Percentiles rank a stretch among this genome's conserved stretches.
Conservation (phyloP, 805 yeast genomes). For the Suhomyces sp. region DNA sequence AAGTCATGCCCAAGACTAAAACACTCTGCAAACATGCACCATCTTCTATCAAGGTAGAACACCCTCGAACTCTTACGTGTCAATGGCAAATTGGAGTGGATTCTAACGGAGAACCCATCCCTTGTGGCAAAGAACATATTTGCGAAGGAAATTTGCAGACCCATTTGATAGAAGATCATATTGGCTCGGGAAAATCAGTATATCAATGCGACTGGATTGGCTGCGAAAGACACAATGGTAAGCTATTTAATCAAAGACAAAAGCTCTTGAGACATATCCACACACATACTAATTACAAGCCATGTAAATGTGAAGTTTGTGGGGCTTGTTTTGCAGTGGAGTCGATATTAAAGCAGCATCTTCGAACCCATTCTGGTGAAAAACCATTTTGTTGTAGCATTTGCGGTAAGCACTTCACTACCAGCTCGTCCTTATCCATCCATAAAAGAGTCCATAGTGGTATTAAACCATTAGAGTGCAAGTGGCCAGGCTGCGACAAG, state of each 20-base stretch:
- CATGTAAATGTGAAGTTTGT: constrained; percentile 71
- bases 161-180: constrained; percentile 67
- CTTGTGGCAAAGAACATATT: constrained; percentile 52
- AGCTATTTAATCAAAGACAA: constrained; percentile 76
- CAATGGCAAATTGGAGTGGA: constrained; percentile 38
- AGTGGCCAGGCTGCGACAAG: constrained; percentile 76
- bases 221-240: constrained; percentile 60
- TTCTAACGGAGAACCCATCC: constrained; percentile 25
- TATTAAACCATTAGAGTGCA: constrained; percentile 79
- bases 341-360: constrained; percentile 74
- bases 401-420: constrained; percentile 79
- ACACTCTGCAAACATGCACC: neutral
- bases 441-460: constrained; percentile 89
- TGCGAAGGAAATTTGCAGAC: constrained; percentile 62
- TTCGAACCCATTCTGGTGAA: constrained; percentile 85
- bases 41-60: neutral
- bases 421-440: constrained; percentile 76
- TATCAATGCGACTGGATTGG: constrained; percentile 77
- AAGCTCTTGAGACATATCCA: constrained; percentile 83
- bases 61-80: constrained; percentile 38
- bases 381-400: constrained; percentile 72
- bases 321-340: constrained; percentile 72
- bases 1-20: constrained; percentile 27
- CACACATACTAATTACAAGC: constrained; percentile 82
- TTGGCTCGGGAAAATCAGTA: constrained; percentile 67